Conservation (phyloP, 192 early-diverging fungal genomes). For the Gonapodya prolifera region DNA sequence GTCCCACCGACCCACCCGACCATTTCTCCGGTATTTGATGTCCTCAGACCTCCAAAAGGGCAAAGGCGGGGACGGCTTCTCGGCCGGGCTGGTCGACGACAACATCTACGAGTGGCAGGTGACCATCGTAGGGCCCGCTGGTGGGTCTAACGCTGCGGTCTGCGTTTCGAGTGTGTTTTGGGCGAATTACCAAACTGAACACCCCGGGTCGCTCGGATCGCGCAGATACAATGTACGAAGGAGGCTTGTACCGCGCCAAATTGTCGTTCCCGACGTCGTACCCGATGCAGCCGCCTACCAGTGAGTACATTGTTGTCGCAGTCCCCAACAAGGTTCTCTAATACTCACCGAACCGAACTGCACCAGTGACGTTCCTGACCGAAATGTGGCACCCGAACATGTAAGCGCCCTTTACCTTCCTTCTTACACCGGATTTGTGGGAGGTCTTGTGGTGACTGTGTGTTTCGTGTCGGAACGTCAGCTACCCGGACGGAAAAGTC, state of each 20-base stretch:
- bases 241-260: conserved; percentile 84
- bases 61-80: conserved; percentile 71
- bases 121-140: conserved; percentile 71
- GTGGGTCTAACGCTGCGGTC: too few species aligned
- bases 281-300: conserved; percentile 79
- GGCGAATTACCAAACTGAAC: too few species aligned
- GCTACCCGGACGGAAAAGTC: conserved; percentile 79
- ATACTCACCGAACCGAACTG: neutral
- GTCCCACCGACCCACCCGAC: neutral
- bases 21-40: too few species aligned
- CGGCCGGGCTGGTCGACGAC: conserved; percentile 79
- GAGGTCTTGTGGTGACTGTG: neutral
- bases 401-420: conserved; percentile 14
- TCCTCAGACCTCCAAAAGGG: conserved; percentile 59
- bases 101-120: conserved; percentile 87
- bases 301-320: too few species aligned
- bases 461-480: conserved; percentile 13
- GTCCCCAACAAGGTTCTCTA: neutral
- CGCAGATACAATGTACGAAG: conserved; percentile 38
- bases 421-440: too few species aligned
- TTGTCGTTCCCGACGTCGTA: conserved; percentile 48
- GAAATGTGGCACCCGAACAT: conserved; percentile 93
- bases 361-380: conserved; percentile 63
- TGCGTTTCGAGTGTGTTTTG: too few species aligned
- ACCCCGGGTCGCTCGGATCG: too few species aligned